These are phyloP conservation scores for Jamesozyma lodderae DNA, from an alignment of 805 yeast species.

Conservation along the genomic window DNA sequence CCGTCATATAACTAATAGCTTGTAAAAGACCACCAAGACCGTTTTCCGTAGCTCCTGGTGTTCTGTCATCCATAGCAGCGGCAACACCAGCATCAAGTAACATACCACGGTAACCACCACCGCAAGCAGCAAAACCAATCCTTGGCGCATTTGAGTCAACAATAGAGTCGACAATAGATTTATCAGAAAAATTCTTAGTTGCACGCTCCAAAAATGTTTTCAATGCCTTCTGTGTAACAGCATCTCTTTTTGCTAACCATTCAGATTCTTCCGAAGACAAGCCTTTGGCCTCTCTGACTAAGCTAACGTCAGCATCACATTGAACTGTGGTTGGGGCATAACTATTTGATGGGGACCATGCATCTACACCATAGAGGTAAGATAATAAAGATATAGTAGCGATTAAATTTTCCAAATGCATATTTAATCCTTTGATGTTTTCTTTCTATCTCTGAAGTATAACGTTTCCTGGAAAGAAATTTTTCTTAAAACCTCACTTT, in stretches of 20 bases:
- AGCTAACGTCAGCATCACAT: constrained; percentile 39
- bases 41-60: constrained; percentile 41
- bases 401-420: too few species aligned
- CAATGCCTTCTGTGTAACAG: constrained; percentile 37
- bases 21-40: constrained; percentile 71
- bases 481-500: too few species aligned
- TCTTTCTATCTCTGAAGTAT: too few species aligned
- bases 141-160: constrained; percentile 30
- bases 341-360: constrained; percentile 48
- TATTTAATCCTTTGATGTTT: too few species aligned
- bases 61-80: constrained; percentile 72
- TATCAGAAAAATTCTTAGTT: constrained; percentile 17
- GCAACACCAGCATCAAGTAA: constrained; percentile 79
- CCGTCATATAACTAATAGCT: constrained; percentile 60
- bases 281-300: constrained; percentile 40
- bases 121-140: constrained; percentile 59
- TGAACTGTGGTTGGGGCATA: constrained; percentile 54
- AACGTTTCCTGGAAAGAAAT: too few species aligned
- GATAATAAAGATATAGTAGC: too few species aligned
- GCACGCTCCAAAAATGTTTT: constrained; percentile 37
- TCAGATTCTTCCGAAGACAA: constrained; percentile 39
- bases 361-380: too few species aligned
- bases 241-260: constrained; percentile 45
- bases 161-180: constrained; percentile 12
- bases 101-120: constrained; percentile 92